A percentile compares a stretch with the other conserved stretches of the same genome.
phyloP scores from a whole-genome alignment of 768 basidiomycete species.

The Xerocomus brunneocitrinus region DNA sequence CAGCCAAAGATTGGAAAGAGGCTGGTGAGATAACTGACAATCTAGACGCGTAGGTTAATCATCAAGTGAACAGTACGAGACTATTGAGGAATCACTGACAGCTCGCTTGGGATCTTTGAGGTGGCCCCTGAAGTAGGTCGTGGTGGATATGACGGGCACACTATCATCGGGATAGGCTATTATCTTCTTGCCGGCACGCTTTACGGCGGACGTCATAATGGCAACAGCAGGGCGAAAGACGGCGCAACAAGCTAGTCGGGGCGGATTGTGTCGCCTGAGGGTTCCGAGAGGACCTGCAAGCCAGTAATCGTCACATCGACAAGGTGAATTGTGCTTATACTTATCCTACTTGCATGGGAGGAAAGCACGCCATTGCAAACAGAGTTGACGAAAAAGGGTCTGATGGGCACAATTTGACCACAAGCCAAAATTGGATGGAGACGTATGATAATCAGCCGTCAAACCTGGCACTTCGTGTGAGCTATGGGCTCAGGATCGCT shows the following conservation, averaged over 20 bases:
- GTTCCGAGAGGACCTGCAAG: neutral
- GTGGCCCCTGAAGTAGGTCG: conserved; percentile 46
- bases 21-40: conserved; percentile 56
- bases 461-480: neutral
- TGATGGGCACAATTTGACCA: too few relatives aligned
- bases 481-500: neutral
- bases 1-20: conserved; percentile 85
- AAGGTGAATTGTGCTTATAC: neutral
- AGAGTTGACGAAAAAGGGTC: neutral
- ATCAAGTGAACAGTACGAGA: neutral
- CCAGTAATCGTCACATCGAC: neutral
- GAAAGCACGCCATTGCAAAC: conserved; percentile 16
- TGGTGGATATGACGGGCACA: conserved; percentile 56
- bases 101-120: conserved; percentile 43
- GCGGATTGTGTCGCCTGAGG: neutral
- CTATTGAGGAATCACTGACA: conserved; percentile 35
- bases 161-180: conserved; percentile 57
- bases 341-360: conserved; percentile 14
- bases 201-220: conserved; percentile 39
- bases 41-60: conserved; percentile 33
- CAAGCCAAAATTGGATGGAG: neutral
- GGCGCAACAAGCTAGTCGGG: neutral
- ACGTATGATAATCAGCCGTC: neutral
- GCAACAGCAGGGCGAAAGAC: neutral
- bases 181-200: conserved; percentile 50